phyloP scores from a whole-genome alignment of 805 yeast species.

The Candida silvicultrix region DNA sequence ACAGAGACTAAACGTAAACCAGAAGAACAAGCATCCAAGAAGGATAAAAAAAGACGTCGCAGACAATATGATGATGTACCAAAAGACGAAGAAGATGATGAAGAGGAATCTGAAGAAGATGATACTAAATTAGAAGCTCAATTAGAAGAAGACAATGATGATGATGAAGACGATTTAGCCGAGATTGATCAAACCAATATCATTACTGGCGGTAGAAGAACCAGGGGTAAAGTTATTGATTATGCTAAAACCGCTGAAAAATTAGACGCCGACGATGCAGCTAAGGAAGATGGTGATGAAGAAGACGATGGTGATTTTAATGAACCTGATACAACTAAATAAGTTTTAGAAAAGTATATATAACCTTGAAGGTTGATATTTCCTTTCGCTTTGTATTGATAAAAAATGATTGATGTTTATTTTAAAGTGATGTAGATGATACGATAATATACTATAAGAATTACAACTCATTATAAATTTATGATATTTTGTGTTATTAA shows the following conservation, averaged over 20 bases:
- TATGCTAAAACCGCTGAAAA: conserved; percentile 75
- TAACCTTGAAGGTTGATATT: background rate
- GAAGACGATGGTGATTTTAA: conserved; percentile 49
- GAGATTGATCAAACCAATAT: conserved; percentile 82
- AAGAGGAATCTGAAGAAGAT: conserved; percentile 37
- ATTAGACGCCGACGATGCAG: conserved; percentile 38
- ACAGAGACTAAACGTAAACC: conserved; percentile 20
- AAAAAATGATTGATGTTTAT: no score
- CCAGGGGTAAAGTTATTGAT: conserved; percentile 85
- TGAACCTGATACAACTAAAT: conserved; percentile 27
- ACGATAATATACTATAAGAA: no score
- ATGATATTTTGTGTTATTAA: background rate
- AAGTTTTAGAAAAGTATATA: background rate
- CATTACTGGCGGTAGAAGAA: conserved; percentile 80
- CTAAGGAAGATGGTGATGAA: conserved; percentile 37
- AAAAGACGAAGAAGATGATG: conserved; percentile 39
- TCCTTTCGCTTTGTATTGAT: background rate
- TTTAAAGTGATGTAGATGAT: no score
- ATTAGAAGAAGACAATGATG: conserved; percentile 48
- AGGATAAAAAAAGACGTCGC: conserved; percentile 52
- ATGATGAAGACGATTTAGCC: conserved; percentile 69
- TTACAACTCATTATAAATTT: no score
- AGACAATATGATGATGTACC: conserved; percentile 57
- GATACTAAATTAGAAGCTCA: conserved; percentile 44
- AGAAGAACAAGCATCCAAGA: conserved; percentile 20